phyloP scores from a whole-genome alignment of 1,139 yeast genomes.

The Eremothecium cymbalariae region DNA sequence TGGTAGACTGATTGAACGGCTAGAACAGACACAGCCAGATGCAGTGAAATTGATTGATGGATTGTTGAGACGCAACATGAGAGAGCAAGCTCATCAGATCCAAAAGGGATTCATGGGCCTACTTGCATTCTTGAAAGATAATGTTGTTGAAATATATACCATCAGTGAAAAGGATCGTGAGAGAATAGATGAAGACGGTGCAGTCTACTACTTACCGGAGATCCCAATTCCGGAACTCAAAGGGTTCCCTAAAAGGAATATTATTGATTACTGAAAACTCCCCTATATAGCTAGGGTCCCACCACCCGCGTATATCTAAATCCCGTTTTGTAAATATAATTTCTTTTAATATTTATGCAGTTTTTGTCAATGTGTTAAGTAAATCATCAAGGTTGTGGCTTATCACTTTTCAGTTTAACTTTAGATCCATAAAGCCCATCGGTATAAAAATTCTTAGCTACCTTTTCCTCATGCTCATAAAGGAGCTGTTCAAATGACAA shows the following conservation, averaged over 20 bases:
- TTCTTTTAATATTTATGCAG: background rate
- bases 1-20: conserved; percentile 78
- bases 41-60: conserved; percentile 68
- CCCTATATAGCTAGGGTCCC: background rate
- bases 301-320: background rate
- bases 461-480: conserved; percentile 23
- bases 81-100: conserved; percentile 75
- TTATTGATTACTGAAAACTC: conserved; percentile 45
- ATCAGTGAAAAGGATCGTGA: conserved; percentile 81
- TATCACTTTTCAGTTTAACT: background rate
- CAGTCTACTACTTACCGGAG: conserved; percentile 64
- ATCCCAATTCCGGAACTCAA: conserved; percentile 57
- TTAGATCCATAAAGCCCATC: conserved; percentile 25
- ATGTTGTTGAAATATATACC: conserved; percentile 65
- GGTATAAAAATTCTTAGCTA: conserved; percentile 25
- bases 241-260: conserved; percentile 49
- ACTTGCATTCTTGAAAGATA: conserved; percentile 44
- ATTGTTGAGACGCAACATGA: conserved; percentile 60
- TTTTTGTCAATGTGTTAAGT: background rate
- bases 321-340: conserved; percentile 2
- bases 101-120: conserved; percentile 63
- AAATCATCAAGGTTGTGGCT: background rate
- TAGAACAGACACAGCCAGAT: conserved; percentile 67
- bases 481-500: conserved; percentile 27
- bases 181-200: conserved; percentile 82